phyloP scores from a whole-genome alignment of 1,284 basidiomycete genomes.

The Sparassis latifolia region DNA sequence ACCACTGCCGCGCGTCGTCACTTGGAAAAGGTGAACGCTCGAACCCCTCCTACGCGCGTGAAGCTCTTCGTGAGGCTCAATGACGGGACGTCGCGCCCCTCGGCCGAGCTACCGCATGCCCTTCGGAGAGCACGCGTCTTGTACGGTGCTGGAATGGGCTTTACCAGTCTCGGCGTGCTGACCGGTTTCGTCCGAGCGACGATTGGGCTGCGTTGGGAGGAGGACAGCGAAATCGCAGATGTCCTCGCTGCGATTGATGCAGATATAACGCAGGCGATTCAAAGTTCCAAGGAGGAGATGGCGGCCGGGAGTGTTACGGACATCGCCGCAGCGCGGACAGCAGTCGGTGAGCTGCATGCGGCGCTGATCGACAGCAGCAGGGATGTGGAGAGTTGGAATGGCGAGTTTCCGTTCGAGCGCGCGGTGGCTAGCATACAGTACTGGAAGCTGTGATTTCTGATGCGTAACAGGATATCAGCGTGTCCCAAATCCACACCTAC shows the following conservation, averaged over 20 bases:
- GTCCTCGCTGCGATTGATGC: slow-evolving; percentile 58
- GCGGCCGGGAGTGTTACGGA: slow-evolving; percentile 47
- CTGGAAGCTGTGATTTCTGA: slow-evolving; percentile 46
- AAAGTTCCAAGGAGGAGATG: slow-evolving; percentile 70
- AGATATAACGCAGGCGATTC: slow-evolving; percentile 73
- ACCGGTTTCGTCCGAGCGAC: slow-evolving; percentile 50
- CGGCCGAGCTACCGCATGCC: slow-evolving; percentile 41
- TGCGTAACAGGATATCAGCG: neutral
- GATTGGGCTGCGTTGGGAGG: slow-evolving; percentile 54
- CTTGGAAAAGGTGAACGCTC: slow-evolving; percentile 45
- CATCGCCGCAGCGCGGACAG: slow-evolving; percentile 36
- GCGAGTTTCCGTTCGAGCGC: slow-evolving; percentile 67
- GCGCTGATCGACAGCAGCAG: slow-evolving; percentile 43
- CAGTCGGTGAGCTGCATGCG: slow-evolving; percentile 39
- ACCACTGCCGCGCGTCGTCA: slow-evolving; percentile 54
- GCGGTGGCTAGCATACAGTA: slow-evolving; percentile 47
- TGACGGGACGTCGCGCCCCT: slow-evolving; percentile 35
- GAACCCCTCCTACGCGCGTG: slow-evolving; percentile 27
- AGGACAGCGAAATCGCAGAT: slow-evolving; percentile 48
- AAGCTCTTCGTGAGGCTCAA: slow-evolving; percentile 38
- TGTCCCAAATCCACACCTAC: neutral
- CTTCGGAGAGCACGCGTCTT: slow-evolving; percentile 54
- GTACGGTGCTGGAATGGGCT: slow-evolving; percentile 71
- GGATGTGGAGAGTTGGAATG: slow-evolving; percentile 54
- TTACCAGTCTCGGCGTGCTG: slow-evolving; percentile 51